Base-by-base conservation (phyloP, 768 basidiomycete genomes). In the Lentinula lateritia region DNA sequence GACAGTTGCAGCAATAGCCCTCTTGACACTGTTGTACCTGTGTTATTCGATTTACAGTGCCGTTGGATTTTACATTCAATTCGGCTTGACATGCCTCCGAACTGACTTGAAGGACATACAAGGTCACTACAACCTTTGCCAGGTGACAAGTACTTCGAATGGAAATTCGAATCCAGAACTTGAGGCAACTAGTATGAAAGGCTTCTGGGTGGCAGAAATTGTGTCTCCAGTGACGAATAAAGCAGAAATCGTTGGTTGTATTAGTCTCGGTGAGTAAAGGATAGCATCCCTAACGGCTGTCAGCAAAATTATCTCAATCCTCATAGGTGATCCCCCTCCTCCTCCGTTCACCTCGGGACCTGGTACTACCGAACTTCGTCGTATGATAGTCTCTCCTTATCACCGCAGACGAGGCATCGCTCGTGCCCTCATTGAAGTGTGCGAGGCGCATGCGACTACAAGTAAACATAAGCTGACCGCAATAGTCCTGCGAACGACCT, bases 201-300 rank as follows among this genome's bases (percentile, higher is more conserved):
- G 63, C 6, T 70, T 71, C 58, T 71, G 70, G 70, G 68, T 70
- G 13, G 70, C 67, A 16, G 69, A 71, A 48, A 45, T 53, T 5
- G 50, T 48, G 46, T 48, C 43, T 39, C 18, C 36, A 23, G 32
- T 9, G 15, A 59, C 58, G 16, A 34, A 45, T 15, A 38, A 50
- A 38, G 13, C 59, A 5, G 61, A 65, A 38, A 62, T 70, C 18
- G 63, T 69, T 9, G 70, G 70, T 3, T 63, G 52, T 62, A 61
- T 69, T 50, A 69, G 63, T 4, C 56, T 71, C 20, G 66, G 70
- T 69, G 39, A 36, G 63, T 61, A n/a, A 9, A 2, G 12, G 36
- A 12, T 28, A 15, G 13, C 10, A 62, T 8, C 28, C 45, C 28
- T 12, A 2, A 2, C 20, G 12, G 10, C 1, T 13, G 13, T 13